Base-by-base conservation (phyloP, 2,329 filamentous ascomycete genomes). In the Coccinonectria pachysandricola region DNA sequence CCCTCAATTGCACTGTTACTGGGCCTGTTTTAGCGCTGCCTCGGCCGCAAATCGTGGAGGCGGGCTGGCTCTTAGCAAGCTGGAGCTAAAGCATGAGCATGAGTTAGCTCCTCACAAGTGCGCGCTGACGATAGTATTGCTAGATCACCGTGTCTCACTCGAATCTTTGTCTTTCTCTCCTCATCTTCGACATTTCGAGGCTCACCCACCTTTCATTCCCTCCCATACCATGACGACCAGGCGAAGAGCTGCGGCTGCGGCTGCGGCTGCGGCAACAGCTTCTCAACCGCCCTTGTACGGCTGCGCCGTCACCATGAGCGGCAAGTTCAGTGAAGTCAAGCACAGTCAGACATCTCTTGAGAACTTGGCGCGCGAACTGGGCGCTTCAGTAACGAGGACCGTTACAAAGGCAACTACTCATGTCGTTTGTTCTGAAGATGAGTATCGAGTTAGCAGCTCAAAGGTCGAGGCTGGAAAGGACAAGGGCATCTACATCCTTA, bases 301-400 rank as follows among this genome's bases (percentile, higher is more conserved):
- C 4, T 62, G 54, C 39, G 55, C 56, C 5, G 56, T 83, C 22
- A 68, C 65, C 12, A 48, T 79, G 14, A 75, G 70, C 30, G 78
- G 78, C 33, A 67, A 65, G 5, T 75, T 82, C 38, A 53, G 64
- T 2, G 57, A 59, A 5, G 50, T 59, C 14, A 68, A 62, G 3
- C 74, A 81, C 35, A 49, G 50, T 11, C 49, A 81, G 34, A 40
- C 49, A 5, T 48, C 52, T 1, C 49, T 75, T 4, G 62, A 70
- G 34, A 44, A 50, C 12, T 50, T 60, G 23, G 56, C 74, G 27
- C 52, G 46, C 8, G 39, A 49, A 4, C 58, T 74, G 6, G 74
- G 74, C 11, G 74, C 60, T 7, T 46, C 45, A 3, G 48, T 67
- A 16, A 56, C 56, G 13, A 62, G 55, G 35, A 54, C 57, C 4